Percentiles rank a stretch among this genome's conserved stretches.
Evolutionary conservation across 2,329 filamentous ascomycete species (phyloP).

Genomic region (Colletotrichum orchidophilum): DNA sequence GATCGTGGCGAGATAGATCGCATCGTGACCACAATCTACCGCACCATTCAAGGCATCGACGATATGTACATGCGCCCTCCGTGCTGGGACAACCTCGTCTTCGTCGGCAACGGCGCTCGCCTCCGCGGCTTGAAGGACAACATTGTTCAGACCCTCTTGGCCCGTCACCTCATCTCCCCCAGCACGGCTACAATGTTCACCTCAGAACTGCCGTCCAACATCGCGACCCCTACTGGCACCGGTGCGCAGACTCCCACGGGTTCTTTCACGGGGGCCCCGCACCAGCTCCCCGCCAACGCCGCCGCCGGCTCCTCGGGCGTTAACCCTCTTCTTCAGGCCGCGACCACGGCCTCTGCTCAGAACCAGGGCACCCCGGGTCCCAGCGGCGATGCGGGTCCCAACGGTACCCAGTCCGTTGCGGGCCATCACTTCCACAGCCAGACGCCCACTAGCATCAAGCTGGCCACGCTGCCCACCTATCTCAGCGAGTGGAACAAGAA

Average conservation of each 20-base stretch:
- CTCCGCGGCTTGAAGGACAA: constrained; percentile 87
- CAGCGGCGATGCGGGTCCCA: constrained; percentile 48
- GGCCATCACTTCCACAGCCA: constrained; percentile 68
- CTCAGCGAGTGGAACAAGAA: constrained; percentile 91
- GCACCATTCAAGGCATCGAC: constrained; percentile 82
- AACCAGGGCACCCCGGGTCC: constrained; percentile 47
- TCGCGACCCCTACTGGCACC: constrained; percentile 90
- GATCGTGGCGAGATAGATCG: constrained; percentile 80
- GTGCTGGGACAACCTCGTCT: constrained; percentile 91
- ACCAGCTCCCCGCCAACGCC: constrained; percentile 54
- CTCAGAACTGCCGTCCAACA: constrained; percentile 92
- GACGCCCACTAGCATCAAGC: constrained; percentile 87
- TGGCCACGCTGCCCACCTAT: constrained; percentile 81
- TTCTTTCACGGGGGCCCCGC: constrained; percentile 62
- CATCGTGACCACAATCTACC: constrained; percentile 85
- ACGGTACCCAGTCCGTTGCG: constrained; percentile 41
- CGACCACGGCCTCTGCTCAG: constrained; percentile 73
- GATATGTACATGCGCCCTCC: constrained; percentile 85
- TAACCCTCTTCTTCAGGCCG: constrained; percentile 91
- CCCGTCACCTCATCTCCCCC: constrained; percentile 90
- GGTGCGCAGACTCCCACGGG: constrained; percentile 89
- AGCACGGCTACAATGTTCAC: constrained; percentile 96
- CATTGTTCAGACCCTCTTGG: constrained; percentile 79
- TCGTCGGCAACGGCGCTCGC: constrained; percentile 86
- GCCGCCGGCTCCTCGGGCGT: constrained; percentile 65